Evolutionary conservation across 768 basidiomycete genomes (phyloP).

Genomic region (Leucocoprinus sp.): DNA sequence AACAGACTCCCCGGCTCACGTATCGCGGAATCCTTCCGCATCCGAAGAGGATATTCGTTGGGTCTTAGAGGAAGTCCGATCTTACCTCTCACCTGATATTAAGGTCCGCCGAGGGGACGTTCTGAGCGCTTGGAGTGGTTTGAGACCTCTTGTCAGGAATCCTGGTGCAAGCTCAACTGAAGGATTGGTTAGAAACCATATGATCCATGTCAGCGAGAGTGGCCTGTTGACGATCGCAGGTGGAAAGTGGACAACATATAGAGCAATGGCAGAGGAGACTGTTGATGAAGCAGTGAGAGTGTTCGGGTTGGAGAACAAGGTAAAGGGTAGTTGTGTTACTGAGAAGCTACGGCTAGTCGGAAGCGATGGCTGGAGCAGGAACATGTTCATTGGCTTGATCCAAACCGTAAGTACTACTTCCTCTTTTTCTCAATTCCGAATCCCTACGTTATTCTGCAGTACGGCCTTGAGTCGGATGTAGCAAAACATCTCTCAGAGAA

Average conservation of each 20-base stretch:
- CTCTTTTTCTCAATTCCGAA: conserved; percentile 18
- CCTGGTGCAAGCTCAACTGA: conserved; percentile 64
- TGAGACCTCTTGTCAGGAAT: conserved; percentile 85
- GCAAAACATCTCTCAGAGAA: conserved; percentile 89
- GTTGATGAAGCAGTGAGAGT: conserved; percentile 80
- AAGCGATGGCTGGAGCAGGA: conserved; percentile 88
- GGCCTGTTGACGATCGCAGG: conserved; percentile 93
- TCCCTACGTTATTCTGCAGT: conserved; percentile 34
- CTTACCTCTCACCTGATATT: conserved; percentile 88
- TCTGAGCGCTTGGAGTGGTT: conserved; percentile 88
- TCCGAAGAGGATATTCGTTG: conserved; percentile 93
- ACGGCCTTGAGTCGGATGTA: conserved; percentile 84
- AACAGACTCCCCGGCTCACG: conserved; percentile 75
- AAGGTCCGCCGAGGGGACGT: conserved; percentile 92
- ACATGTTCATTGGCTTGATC: conserved; percentile 95
- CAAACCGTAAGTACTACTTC: conserved; percentile 59
- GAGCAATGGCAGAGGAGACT: conserved; percentile 93
- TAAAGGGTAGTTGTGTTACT: conserved; percentile 64
- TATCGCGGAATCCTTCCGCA: conserved; percentile 69
- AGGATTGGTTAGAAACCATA: conserved; percentile 86
- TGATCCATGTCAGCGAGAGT: conserved; percentile 74
- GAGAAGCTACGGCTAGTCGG: conserved; percentile 78
- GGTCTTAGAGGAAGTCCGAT: conserved; percentile 89
- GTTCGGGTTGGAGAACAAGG: conserved; percentile 54
- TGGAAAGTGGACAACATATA: conserved; percentile 98